Base-by-base conservation (phyloP, 169 alveolate species). In the Plasmodium knowlesi region DNA sequence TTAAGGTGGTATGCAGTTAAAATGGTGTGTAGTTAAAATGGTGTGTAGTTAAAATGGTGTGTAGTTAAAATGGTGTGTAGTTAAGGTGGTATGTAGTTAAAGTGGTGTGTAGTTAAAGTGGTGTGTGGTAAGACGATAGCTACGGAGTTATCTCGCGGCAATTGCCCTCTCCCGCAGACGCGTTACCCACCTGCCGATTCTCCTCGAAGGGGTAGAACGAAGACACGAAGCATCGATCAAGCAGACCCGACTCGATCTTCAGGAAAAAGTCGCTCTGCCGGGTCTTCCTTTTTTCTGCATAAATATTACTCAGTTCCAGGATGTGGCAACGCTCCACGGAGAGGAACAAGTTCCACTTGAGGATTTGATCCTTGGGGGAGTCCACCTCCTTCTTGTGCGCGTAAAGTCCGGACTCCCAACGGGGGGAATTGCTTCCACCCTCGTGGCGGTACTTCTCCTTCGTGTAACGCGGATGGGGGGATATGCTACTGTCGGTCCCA, bases 241-340 rank as follows among this genome's bases (percentile, higher is more conserved):
- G 43, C 14, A 86, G 16, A 16, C 46, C 50, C 2, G 93, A 86
- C 6, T 86, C 86, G 32, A 86, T 76, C 80, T 86, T 86, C 70
- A 86, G 43, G 30, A 74, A 86, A 76, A 86, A 86, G 16, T 86
- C 78, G 67, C 32, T 86, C 70, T 86, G 80, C 25, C 80, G 57
- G 0, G 67, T 76, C 81, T 76, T 86, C 37, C 83, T 84, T 32
- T 86, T 86, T 43, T 86, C 93, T 54, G 93, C 85, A 43, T 86
- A 86, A 19, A 86, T 86, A 32, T 86, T 86, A 28, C 93, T 86
- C 28, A 86, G 85, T 5, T 86, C 93, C 32, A 86, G n/a, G 14
- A 86, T 76, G 43, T 86, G 93, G 61, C 93, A 86, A 67, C 43
- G 34, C 14, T 74, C 34, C 28, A 78, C 93, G 3, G 93, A 86